Base-by-base conservation (phyloP, 139 green algal genomes). In the Astrephomene gubernaculifera region DNA sequence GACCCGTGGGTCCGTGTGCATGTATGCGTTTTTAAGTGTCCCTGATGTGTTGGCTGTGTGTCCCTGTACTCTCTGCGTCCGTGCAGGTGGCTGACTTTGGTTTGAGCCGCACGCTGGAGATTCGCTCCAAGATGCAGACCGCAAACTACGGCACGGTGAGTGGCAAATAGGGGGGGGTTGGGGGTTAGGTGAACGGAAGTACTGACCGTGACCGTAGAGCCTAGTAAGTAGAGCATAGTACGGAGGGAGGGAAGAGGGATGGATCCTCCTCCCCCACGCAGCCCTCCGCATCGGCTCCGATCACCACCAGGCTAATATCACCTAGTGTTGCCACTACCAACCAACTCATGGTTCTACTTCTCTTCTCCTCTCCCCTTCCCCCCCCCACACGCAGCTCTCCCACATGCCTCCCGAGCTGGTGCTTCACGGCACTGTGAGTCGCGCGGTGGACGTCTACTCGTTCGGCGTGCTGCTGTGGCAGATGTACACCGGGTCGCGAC, bases 41-140 rank as follows among this genome's bases (percentile, higher is more conserved):
- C 60, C 12, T 19, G 25, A 10, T 17, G 60, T 17, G 8, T 31
- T 19, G 60, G 60, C 31, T 19, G 60, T 8, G 21, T 68, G 25
- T 29, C 12, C 70, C 71, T 35, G 27, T 38, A 29, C 27, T 39
- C 31, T 71, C 17, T 36, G 19, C 6, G 21, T 29, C 36, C 14
- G 87, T 57, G 36, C 69, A 87, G 81, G 82, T 91, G 19, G 88
- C 84, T 1, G 94, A 97, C 87, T 97, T 97, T 83, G 94, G 94
- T 0, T 91, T 96, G 31, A 68, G 79, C 21, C 87, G 89, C 49
- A 65, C 61, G 9, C 86, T 90, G 33, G 82, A 92, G 45, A 79
- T 92, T 12, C 29, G 68, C 1, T 79, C 31, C 52, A 71, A 75
- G 45, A 86, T 92, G 43, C 61, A 87, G 63, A 92, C 89, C 6